These are phyloP conservation scores for Tetracladium setigerum DNA, from an alignment of 495 filamentous ascomycete species.

Conservation along the genomic window DNA sequence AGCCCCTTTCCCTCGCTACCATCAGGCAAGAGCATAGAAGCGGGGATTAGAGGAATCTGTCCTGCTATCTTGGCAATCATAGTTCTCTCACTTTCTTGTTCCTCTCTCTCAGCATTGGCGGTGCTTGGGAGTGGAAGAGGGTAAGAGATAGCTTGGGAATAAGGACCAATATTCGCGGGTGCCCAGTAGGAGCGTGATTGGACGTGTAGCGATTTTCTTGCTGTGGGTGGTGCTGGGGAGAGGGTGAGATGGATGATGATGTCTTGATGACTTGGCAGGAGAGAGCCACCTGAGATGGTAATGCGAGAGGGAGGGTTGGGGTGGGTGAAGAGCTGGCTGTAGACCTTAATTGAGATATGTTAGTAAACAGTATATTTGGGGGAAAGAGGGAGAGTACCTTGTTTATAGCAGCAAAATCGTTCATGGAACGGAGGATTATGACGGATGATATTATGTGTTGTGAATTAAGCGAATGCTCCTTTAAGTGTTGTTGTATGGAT, in stretches of 20 bases:
- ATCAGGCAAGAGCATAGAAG: constrained; percentile 58
- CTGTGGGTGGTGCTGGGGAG: not conserved
- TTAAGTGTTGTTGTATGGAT: constrained; percentile 23
- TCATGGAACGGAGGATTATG: constrained; percentile 73
- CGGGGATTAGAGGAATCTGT: constrained; percentile 83
- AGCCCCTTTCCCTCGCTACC: constrained; percentile 24
- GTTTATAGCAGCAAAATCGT: constrained; percentile 70
- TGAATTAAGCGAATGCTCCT: constrained; percentile 22
- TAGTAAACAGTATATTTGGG: not conserved
- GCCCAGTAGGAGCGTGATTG: constrained; percentile 96
- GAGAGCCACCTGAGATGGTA: constrained; percentile 67
- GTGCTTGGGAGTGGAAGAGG: constrained; percentile 26
- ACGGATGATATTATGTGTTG: constrained; percentile 64
- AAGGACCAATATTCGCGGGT: constrained; percentile 95
- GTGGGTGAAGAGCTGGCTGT: constrained; percentile 57
- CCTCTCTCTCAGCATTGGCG: not conserved
- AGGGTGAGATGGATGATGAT: constrained; percentile 43
- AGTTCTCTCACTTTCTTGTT: constrained; percentile 25
- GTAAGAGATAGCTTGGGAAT: constrained; percentile 78
- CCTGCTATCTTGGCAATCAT: constrained; percentile 54
- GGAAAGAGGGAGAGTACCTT: constrained; percentile 12
- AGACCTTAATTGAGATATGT: constrained; percentile 32
- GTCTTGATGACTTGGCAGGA: constrained; percentile 40
- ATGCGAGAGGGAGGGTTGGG: constrained; percentile 83
- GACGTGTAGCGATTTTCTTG: constrained; percentile 63